Base-by-base conservation (phyloP, 2,329 filamentous ascomycete species). In the Pseudocercospora crystallina region DNA sequence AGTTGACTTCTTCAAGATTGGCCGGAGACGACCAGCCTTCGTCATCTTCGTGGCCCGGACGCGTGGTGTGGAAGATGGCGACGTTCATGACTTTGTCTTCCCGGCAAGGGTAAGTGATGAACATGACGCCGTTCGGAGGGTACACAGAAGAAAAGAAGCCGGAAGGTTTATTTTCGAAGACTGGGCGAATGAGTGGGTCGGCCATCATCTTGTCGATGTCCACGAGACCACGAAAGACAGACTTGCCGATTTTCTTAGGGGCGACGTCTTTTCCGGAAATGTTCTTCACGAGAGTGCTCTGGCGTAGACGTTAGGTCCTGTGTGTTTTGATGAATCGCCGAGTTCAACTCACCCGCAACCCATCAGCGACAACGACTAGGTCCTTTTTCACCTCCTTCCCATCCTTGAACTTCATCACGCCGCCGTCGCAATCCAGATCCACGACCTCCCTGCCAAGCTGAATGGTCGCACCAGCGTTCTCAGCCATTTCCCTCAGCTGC, bases 301-400 rank as follows among this genome's bases (percentile, higher is more conserved):
- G 36, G n/a, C 1, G 12, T 34, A 8, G 26, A 17, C 15, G 17
- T 17, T 5, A 29, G n/a, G 10, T 11, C 42, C 20, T 32, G 10
- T 4, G 15, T 13, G 11, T 5, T 26, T 5, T 33, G 3, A 26
- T 33, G 3, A 26, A 3, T 26, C 7, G 20, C 7, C 7, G 20
- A 26, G 20, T 4, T 26, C 13, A 20, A 43, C 26, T 33, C 12
- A 51, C 47, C 31, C 55, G 46, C n/a, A 61, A 46, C 2, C 60
- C 60, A 47, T 63, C 60, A 5, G 60, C 60, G 14, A 54, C 54
- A 14, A 63, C 43, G 1, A 63, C 32, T 5, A 63, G 45, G 44
- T 63, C 59, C 8, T 54, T 50, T 13, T 47, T 45, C 13, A 54
- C 33, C 5, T 14, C 33, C 15, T 36, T 36, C 0, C 51, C 57